Evolutionary conservation across 129 eudicot genomes (phyloP).

Genomic region (Centella asiatica): DNA sequence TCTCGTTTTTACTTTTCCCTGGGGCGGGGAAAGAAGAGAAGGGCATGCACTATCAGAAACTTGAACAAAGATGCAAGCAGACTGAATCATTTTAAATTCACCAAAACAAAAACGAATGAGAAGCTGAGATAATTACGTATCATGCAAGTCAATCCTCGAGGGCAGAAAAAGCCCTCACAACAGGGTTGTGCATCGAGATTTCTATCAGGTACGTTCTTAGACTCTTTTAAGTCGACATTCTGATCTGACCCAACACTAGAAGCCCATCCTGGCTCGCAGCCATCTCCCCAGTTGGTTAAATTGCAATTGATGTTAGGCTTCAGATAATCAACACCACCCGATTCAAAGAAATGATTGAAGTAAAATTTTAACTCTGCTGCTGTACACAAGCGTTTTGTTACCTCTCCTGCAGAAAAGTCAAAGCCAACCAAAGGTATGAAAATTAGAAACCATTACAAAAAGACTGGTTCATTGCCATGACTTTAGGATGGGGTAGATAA

Average conservation of each 20-base stretch:
- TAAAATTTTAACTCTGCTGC: slow-evolving; percentile 71
- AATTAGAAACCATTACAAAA: neutral
- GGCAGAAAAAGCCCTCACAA: slow-evolving; percentile 96
- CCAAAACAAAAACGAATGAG: slow-evolving; percentile 4
- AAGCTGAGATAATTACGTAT: slow-evolving; percentile 53
- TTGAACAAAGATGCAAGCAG: too few species aligned
- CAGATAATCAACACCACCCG: slow-evolving; percentile 19
- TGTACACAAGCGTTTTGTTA: slow-evolving; percentile 51
- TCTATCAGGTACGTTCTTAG: slow-evolving; percentile 59
- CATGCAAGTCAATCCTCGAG: slow-evolving; percentile 88
- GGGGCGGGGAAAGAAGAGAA: too few species aligned
- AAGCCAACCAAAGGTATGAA: slow-evolving; percentile 5
- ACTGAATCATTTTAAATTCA: neutral
- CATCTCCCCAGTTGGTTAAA: slow-evolving; percentile 56
- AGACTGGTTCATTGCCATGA: neutral
- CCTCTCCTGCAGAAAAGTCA: slow-evolving; percentile 40
- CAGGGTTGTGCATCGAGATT: slow-evolving; percentile 57
- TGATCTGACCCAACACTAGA: slow-evolving; percentile 36
- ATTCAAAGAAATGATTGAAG: slow-evolving; percentile 37
- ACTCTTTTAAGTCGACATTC: slow-evolving; percentile 35
- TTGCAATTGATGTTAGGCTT: slow-evolving; percentile 81
- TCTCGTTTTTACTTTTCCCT: too few species aligned
- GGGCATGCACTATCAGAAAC: too few species aligned
- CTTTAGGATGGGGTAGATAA: neutral
- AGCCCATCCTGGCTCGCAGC: slow-evolving; percentile 99